Base-by-base conservation (phyloP, 345 rosid genomes). In the Populus nigra region DNA sequence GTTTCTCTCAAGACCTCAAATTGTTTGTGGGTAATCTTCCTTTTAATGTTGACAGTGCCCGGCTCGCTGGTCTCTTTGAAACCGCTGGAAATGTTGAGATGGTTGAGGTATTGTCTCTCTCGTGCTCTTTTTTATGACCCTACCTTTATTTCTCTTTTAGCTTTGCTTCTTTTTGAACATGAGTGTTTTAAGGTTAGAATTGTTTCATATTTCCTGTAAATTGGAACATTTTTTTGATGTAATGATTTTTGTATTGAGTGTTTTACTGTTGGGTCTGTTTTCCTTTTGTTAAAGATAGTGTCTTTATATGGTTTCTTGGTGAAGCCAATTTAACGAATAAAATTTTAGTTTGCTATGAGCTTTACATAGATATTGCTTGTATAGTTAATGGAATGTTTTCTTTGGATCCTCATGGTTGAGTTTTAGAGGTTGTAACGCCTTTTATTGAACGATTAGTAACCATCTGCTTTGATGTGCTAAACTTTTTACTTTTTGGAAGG, bases 11-110 rank as follows among this genome's bases (percentile, higher is more conserved):
- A 7, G 95, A 93, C 90, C 87, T 91, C 53, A 92, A 92, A 63
- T 85, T 96, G 78, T 96, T 96, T 83, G 99, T 96, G 71, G 99
- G 99, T 76, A 96, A 96, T 72, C 97, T 96, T 65, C 97, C 99
- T 2, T 96, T 96, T 68, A 86, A 45, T 45, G 96, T 89, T 68
- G 98, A 90, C 84, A 93, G 99, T 77, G 87, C 94, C 18, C 97
- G 90, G 91, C 97, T 96, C 33, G 99, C 99, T 65, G 90, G 74
- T 39, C 77, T 96, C 76, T 96, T 96, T 68, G 93, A 87, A 75
- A 76, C 74, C 72, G 97, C 89, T 31, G 99, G 98, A 47, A 92
- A 86, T 83, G 98, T 96, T 69, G 93, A 96, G 91, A 88, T 91
- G 96, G 98, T 92, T 75, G 99, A 96, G 98, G 98, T 96, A 89